Evolutionary conservation across 768 basidiomycete genomes (phyloP).

Genomic region (Cyathus striatus): DNA sequence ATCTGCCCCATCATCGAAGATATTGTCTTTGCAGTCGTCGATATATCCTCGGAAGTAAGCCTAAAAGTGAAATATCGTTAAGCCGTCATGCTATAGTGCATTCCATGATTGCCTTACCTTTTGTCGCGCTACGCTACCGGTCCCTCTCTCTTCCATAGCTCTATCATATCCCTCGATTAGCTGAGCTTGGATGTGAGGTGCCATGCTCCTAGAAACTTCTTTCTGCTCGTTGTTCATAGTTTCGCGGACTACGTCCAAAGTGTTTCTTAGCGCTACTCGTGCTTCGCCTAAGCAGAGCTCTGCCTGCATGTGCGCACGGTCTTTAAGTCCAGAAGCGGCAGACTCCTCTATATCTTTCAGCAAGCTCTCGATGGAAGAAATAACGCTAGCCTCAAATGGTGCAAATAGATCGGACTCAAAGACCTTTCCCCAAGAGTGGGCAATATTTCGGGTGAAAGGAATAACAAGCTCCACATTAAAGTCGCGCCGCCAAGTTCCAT

Average conservation of each 20-base stretch:
- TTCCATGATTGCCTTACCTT: slow-evolving; percentile 42
- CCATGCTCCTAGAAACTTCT: slow-evolving; percentile 51
- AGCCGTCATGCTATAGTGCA: no score
- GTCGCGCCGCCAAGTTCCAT: slow-evolving; percentile 52
- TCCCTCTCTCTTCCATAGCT: slow-evolving; percentile 51
- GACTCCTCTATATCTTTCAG: slow-evolving; percentile 47
- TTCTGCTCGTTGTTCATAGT: slow-evolving; percentile 52
- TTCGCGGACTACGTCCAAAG: slow-evolving; percentile 42
- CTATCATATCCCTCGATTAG: slow-evolving; percentile 45
- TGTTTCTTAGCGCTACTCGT: slow-evolving; percentile 39
- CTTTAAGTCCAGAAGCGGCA: slow-evolving; percentile 46
- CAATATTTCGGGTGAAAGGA: slow-evolving; percentile 57
- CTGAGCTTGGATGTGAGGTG: slow-evolving; percentile 50
- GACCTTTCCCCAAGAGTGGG: slow-evolving; percentile 51
- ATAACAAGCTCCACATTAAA: slow-evolving; percentile 54
- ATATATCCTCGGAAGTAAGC: slow-evolving; percentile 44
- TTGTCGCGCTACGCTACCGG: slow-evolving; percentile 54
- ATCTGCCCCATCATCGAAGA: slow-evolving; percentile 51
- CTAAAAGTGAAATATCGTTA: slow-evolving; percentile 19
- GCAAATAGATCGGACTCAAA: slow-evolving; percentile 56
- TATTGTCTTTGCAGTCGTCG: slow-evolving; percentile 34
- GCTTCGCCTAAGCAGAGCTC: slow-evolving; percentile 49
- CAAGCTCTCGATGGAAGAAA: slow-evolving; percentile 33
- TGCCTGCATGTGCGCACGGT: slow-evolving; percentile 45
- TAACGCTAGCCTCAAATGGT: slow-evolving; percentile 35